These are phyloP conservation scores for Podaxis sp. DNA, from an alignment of 768 basidiomycete genomes.

Conservation along the genomic window DNA sequence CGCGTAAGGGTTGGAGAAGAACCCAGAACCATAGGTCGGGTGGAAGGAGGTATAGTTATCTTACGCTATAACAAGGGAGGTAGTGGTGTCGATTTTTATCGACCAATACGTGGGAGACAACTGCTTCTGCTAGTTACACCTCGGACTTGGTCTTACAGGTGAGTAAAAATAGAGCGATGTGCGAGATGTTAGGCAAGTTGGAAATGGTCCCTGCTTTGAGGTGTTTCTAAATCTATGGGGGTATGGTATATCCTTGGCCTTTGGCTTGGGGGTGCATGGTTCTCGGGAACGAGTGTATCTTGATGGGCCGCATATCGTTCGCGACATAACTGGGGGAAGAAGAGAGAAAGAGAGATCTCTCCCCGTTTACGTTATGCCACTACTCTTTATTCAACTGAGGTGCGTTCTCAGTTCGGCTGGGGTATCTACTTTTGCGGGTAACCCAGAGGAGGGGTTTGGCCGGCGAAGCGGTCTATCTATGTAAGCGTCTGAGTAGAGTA, in stretches of 20 bases:
- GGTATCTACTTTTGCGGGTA: not conserved
- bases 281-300: slow-evolving; percentile 6
- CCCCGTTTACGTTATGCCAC: slow-evolving; percentile 7
- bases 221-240: slow-evolving; percentile 3
- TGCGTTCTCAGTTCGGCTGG: slow-evolving; percentile 11
- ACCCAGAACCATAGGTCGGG: slow-evolving; percentile 1
- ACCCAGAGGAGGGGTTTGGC: slow-evolving; percentile 3
- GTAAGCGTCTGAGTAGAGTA: not conserved
- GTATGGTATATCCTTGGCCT: not conserved
- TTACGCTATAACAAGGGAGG: not conserved
- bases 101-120: not conserved
- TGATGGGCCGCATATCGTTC: slow-evolving; percentile 2
- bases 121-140: slow-evolving; percentile 12
- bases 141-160: slow-evolving; percentile 3
- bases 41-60: not conserved
- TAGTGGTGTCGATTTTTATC: slow-evolving; percentile 1
- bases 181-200: not conserved
- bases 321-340: slow-evolving; percentile 5
- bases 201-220: not conserved
- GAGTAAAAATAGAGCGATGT: slow-evolving; percentile 3
- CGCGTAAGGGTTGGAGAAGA: not conserved
- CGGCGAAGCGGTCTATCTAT: slow-evolving; percentile 1
- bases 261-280: not conserved
- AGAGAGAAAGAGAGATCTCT: not conserved
- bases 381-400: slow-evolving; percentile 7